Base-by-base conservation (phyloP, 352 stramenopile genomes). In the Pythium rishiriense region DNA sequence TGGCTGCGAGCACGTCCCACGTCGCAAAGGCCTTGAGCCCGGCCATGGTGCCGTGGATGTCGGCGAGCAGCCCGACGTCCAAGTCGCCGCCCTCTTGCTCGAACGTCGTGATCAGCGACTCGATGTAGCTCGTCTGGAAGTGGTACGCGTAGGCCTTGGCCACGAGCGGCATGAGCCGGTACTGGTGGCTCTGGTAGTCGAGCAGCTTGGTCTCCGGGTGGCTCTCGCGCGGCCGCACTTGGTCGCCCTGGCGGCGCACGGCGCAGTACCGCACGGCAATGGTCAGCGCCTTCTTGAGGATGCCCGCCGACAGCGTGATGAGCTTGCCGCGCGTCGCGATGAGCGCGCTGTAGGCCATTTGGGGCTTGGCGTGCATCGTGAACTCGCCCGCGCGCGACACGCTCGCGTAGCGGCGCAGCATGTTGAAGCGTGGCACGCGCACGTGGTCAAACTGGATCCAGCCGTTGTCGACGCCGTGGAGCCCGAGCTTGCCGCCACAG, bases 171-270 rank as follows among this genome's bases (percentile, higher is more conserved):
- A 98, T 87, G 10, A 98, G 78, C 19, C 94, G 89, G 74, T 97
- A 88, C 78, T 98, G 93, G 66, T 98, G 96, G 75, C 94, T 94
- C 58, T 94, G 90, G 75, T 98, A 98, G 74, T 98, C 92, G 17
- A 98, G 74, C 51, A 98, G 77, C 70, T 97, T 93, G 14, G 84
- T 79, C 76, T 98, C 91, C 3, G 52, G 6, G 43, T 89, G 78
- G 7, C 63, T 58, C 26, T 85, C 79, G 43, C 76, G 87, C 0
- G 70, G 55, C 54, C 76, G 78, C 0, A 95, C 94, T 79, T 99
- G 96, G 31, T 81, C 79, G 0, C 96, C 94, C 78, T 99, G 96
- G 31, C 84, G 79, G 21, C 96, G 86, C 17, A 98, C 79, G 17
- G 89, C 90, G 49, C 87, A 97, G 73, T 98, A 99, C 31, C 94